Evolutionary conservation across 163 green algal genomes (phyloP), one percentile per base, ranked within the genome.

Genomic region (Chlorella variabilis): DNA sequence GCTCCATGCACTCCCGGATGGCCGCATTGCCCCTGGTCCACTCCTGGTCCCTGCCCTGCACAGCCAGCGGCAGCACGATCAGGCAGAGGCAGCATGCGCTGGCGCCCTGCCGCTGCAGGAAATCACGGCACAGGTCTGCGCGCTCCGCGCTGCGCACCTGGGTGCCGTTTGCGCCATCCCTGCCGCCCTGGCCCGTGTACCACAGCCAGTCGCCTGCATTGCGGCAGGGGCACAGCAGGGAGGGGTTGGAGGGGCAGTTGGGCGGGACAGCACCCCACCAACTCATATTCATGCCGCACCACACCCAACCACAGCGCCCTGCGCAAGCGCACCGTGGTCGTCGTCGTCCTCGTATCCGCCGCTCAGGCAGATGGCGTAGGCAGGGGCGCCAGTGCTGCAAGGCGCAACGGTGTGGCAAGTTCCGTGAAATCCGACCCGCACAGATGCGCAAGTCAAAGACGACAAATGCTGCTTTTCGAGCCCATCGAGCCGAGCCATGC

Each of bases 261-360:
- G n/a, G n/a, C n/a, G n/a, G n/a, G n/a, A n/a, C n/a, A n/a, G n/a
- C n/a, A 54, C 11, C 45, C 45, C 45, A 54, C 45, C 11, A 11
- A 54, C 45, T 15, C 45, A 15, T 54, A 54, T 23, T 54, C 45
- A 54, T 54, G 45, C 15, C 11, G n/a, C n/a, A n/a, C n/a, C n/a
- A n/a, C 45, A 54, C 63, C 66, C 66, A 56, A 17, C 41, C 68
- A n/a, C n/a, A n/a, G n/a, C n/a, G n/a, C n/a, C n/a, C n/a, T n/a
- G n/a, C n/a, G n/a, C n/a, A n/a, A n/a, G n/a, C n/a, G n/a, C n/a
- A 63, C 70, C 82, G 27, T 79, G 65, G 66, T 86, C 82, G 2
- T 63, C 62, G 17, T 85, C 66, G 36, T 85, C 82, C 36, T 85
- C 62, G 39, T 86, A 86, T 0, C 66, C 63, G 17, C 82, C 82